Base-by-base conservation (phyloP, 2,329 filamentous ascomycete genomes). In the Trichophyton benhamiae region DNA sequence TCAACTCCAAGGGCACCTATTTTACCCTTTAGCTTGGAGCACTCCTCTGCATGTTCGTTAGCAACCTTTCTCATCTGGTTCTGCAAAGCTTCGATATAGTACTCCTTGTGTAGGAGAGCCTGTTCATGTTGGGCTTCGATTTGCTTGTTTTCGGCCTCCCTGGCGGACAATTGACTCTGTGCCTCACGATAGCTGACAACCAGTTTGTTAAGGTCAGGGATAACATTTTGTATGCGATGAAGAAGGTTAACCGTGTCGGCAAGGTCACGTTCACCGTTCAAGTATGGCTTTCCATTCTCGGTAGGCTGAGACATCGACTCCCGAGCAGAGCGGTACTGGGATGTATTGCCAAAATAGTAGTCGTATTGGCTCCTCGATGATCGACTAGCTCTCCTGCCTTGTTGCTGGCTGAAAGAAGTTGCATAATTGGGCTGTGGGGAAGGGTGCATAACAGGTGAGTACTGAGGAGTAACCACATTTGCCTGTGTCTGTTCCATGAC, bases 71-170 rank as follows among this genome's bases (percentile, higher is more conserved):
- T 74, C 67, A 82, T 74, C 66, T 80, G 79, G 25, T 76, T 74
- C 61, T 79, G 79, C 63, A 83, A 66, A 13, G 76, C 74, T 63
- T 78, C 76, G 60, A 83, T 80, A 64, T 82, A 79, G 59, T 74
- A 77, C 57, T 83, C 79, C 66, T 82, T 82, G 59, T 75, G 75
- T 69, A 78, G 77, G 41, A 82, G 67, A 33, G 75, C 76, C 63
- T 81, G 78, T 57, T 79, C 75, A 63, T 82, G 78, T 62, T 81
- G 78, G 48, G 70, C 71, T 62, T 78, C 74, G 20, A 78, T 72
- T 62, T 80, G 75, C 60, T 77, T 79, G 63, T 79, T 76, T 58
- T 79, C 72, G 33, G 78, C 76, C 63, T 81, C 79, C 15, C 78
- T 75, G 36, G 75, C 73, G 30, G 74, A 75, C 9, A 82, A 72